phyloP scores from a whole-genome alignment of 805 yeast genomes.

The Ogataea ganodermae region DNA sequence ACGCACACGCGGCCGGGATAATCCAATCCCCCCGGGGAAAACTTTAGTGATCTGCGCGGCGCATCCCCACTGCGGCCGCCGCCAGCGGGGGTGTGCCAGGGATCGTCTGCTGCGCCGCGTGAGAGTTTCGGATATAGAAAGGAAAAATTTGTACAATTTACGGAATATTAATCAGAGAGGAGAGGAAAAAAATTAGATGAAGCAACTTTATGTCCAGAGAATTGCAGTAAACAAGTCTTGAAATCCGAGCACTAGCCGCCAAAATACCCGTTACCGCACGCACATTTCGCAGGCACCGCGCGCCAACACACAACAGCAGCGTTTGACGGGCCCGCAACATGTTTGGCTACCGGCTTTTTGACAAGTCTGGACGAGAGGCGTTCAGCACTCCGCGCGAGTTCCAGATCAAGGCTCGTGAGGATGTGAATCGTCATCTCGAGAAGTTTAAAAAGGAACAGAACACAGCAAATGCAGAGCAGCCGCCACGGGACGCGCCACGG shows the following conservation, averaged over 20 bases:
- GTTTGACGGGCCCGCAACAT: constrained; percentile 12
- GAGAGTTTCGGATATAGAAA: not conserved
- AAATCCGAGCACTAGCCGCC: not conserved
- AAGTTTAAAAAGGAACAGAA: constrained; percentile 14
- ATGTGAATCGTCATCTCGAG: constrained; percentile 32
- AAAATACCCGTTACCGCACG: too few relatives aligned
- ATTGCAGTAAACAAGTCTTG: not conserved
- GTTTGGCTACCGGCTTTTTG: constrained; percentile 36
- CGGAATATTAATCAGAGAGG: constrained; percentile 1
- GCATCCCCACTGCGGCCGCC: too few relatives aligned
- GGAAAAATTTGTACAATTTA: not conserved
- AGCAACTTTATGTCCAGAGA: not conserved
- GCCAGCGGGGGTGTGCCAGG: not conserved
- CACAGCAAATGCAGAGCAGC: constrained; percentile 1
- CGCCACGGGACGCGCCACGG: not conserved
- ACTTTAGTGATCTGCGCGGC: not conserved
- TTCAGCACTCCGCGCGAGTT: constrained; percentile 36
- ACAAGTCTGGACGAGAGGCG: constrained; percentile 27
- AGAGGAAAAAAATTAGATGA: not conserved
- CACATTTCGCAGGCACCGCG: too few relatives aligned
- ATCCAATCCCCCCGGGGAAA: not conserved
- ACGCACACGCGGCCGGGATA: constrained; percentile 1
- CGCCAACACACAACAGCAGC: not conserved
- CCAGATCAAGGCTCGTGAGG: constrained; percentile 36
- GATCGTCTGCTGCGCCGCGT: not conserved